Evolutionary conservation across 2,329 filamentous ascomycete species (phyloP).

Genomic region (Anisogramma anomala): DNA sequence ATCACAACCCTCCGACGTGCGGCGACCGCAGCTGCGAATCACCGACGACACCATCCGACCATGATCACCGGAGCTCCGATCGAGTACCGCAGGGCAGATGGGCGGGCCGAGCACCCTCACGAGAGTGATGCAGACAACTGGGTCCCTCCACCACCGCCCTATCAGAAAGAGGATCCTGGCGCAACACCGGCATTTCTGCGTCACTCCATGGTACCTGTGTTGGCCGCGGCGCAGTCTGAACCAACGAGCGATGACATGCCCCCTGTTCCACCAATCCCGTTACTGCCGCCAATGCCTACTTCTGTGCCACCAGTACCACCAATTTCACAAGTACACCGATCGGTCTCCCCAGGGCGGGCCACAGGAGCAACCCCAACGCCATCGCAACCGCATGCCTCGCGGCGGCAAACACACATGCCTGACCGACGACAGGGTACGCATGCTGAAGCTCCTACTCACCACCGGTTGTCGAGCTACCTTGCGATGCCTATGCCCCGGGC

Average conservation of each 20-base stretch:
- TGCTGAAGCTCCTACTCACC: conserved; percentile 17
- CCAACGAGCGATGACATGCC: conserved; percentile 8
- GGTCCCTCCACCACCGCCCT: conserved; percentile 76
- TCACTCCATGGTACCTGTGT: conserved; percentile 29
- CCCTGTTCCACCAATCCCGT: conserved; percentile 18
- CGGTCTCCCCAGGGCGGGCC: neutral
- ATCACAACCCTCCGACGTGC: conserved; percentile 59
- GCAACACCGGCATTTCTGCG: conserved; percentile 46
- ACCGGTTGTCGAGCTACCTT: conserved; percentile 27
- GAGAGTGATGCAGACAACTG: conserved; percentile 83
- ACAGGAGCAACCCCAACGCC: neutral
- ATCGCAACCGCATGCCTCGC: neutral
- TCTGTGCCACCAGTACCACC: conserved; percentile 18
- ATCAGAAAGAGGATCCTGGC: conserved; percentile 52
- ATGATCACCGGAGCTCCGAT: conserved; percentile 38
- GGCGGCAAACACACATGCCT: conserved; percentile 9
- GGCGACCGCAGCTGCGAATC: conserved; percentile 65
- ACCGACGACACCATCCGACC: conserved; percentile 52
- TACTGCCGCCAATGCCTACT: conserved; percentile 18
- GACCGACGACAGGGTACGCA: conserved; percentile 5
- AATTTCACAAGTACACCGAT: conserved; percentile 5
- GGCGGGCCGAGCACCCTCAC: conserved; percentile 62
- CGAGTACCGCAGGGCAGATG: conserved; percentile 57
- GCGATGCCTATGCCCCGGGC: conserved; percentile 16
- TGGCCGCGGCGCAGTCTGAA: conserved; percentile 17